phyloP scores from a whole-genome alignment of 2,329 filamentous ascomycete species.

The Botryotinia narcissicola region DNA sequence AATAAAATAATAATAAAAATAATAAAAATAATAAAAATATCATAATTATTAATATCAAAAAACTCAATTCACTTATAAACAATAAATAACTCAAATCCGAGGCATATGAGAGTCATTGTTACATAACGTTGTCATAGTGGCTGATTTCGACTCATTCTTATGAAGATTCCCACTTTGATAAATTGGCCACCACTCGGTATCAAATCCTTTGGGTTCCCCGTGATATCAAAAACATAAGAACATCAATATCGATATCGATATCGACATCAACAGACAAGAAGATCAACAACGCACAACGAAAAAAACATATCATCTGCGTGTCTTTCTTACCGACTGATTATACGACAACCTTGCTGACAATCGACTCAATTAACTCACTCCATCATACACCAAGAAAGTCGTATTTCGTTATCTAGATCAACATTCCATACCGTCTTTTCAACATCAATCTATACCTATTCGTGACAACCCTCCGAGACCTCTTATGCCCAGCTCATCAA shows the following conservation, averaged over 20 bases:
- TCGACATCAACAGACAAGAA: background rate
- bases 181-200: conserved; percentile 4
- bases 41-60: background rate
- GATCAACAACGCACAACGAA: background rate
- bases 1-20: background rate
- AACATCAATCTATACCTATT: conserved; percentile 17
- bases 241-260: background rate
- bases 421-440: conserved; percentile 16
- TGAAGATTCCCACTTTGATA: background rate
- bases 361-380: background rate
- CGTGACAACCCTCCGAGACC: conserved; percentile 18
- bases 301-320: conserved; percentile 8
- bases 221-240: conserved; percentile 4
- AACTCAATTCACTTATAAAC: background rate
- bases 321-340: background rate
- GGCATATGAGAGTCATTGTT: conserved; percentile 7
- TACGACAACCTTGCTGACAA: background rate
- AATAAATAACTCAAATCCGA: conserved; percentile 12
- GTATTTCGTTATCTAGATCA: conserved; percentile 11
- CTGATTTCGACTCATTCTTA: conserved; percentile 13
- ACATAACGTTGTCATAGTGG: conserved; percentile 2
- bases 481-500: conserved; percentile 16
- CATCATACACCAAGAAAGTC: background rate
- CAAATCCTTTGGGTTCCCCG: background rate
- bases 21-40: background rate